Base-by-base conservation (phyloP, 768 basidiomycete genomes). In the Psilocybe azurescens region DNA sequence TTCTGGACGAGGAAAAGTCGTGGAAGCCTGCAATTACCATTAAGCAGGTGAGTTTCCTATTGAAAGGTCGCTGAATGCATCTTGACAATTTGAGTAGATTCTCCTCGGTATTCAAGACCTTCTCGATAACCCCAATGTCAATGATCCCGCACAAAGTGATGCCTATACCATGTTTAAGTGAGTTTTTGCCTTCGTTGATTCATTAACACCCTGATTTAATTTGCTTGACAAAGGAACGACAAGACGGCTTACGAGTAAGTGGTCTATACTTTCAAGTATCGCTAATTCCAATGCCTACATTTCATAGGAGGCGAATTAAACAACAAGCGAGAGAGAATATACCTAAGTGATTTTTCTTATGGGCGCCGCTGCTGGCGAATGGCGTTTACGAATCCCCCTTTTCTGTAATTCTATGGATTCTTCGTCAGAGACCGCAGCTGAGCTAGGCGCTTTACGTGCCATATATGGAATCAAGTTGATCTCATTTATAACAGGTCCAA, bases 1-100 rank as follows among this genome's bases (percentile, higher is more conserved):
- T 99, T 71, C 78, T 99, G 57, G 97, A 99, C 71, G 97, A 99
- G 73, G 97, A 99, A 77, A 99, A 99, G 75, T 90, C 90, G 1
- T 99, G 97, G 97, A 98, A 98, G 73, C 95, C 97, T 28, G 93
- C 95, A 6, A 98, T 99, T 69, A 99, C 97, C 1, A 95, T 99
- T 78, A 99, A 99, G 76, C 97, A 99, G 85, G 97, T 92, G 28
- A 41, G 78, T 65, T 36, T 58, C 50, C 10, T 33, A 52, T 39
- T 46, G 18, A n/a, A 20, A n/a, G 48, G 4, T 50, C 7, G 38
- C 46, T 5, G 50, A 62, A 29, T 18, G 51, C 49, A 16, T 60
- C 33, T 38, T 59, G 18, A 49, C 53, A 24, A 13, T n/a, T 53
- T 18, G 48, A 13, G 30, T 69, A 99, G 97, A 96, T 99, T 68